Percentiles rank a stretch among this genome's conserved stretches.
Conservation (phyloP, 2,329 filamentous ascomycete genomes). For the Aspergillus neoniger region DNA sequence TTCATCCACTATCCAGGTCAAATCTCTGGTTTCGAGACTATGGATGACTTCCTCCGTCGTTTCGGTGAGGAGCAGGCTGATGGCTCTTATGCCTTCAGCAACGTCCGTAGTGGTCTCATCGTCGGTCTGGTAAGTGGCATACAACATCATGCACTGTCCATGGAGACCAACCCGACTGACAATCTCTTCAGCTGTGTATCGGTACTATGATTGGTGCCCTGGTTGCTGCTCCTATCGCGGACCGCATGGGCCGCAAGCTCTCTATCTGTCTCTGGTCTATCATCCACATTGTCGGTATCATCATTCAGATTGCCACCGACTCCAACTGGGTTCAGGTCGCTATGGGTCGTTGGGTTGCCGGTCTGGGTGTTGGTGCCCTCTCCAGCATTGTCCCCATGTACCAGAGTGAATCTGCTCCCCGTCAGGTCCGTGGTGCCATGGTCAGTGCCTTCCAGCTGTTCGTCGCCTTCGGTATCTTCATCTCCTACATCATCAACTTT, state of each 20-base stretch:
- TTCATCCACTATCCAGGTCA: slow-evolving; percentile 34
- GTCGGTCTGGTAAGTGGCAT: slow-evolving; percentile 43
- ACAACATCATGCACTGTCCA: background rate
- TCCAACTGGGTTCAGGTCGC: slow-evolving; percentile 48
- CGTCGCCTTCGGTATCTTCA: slow-evolving; percentile 53
- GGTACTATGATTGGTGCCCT: slow-evolving; percentile 48
- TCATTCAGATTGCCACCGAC: slow-evolving; percentile 48
- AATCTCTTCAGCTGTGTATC: slow-evolving; percentile 42
- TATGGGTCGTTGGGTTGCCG: slow-evolving; percentile 50
- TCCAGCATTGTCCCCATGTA: slow-evolving; percentile 52
- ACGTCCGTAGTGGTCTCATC: slow-evolving; percentile 48
- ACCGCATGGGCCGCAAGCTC: slow-evolving; percentile 48
- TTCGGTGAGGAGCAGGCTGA: slow-evolving; percentile 40
- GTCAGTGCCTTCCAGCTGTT: slow-evolving; percentile 53
- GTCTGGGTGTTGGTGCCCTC: slow-evolving; percentile 51
- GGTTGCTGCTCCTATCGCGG: slow-evolving; percentile 47
- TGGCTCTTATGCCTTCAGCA: slow-evolving; percentile 43
- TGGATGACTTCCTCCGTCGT: slow-evolving; percentile 48
- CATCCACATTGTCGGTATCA: slow-evolving; percentile 49
- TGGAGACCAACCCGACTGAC: slow-evolving; percentile 13
- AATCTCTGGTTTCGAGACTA: slow-evolving; percentile 49
- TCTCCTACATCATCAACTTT: slow-evolving; percentile 52
- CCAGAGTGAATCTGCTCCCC: slow-evolving; percentile 49
- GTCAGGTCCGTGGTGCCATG: slow-evolving; percentile 52
- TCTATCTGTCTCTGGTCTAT: slow-evolving; percentile 50